Conservation (phyloP, 169 alveolate species). For the Babesia caballi region DNA sequence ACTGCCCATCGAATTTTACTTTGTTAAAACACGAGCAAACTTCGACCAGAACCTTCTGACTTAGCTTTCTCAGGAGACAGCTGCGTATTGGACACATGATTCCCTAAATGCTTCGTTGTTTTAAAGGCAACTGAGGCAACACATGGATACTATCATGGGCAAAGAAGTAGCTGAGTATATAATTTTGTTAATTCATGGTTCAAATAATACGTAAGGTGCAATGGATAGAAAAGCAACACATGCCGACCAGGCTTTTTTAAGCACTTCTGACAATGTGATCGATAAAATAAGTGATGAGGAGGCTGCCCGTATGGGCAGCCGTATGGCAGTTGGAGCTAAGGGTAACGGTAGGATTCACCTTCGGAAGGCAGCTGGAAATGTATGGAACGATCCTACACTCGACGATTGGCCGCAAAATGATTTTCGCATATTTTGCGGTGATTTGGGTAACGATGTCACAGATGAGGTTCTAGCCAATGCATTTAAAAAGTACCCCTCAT, state of each 20-base stretch:
- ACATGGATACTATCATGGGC: no score
- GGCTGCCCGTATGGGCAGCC: slow-evolving; percentile 63
- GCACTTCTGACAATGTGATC: not conserved
- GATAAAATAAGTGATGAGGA: slow-evolving; percentile 52
- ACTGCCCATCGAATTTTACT: no score
- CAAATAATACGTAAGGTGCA: not conserved
- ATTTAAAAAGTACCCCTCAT: slow-evolving; percentile 91
- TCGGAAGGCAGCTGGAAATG: slow-evolving; percentile 94
- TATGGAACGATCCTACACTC: slow-evolving; percentile 95
- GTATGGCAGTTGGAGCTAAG: slow-evolving; percentile 58
- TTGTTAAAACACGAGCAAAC: no score
- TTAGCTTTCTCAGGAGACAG: no score
- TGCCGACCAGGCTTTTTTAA: not conserved
- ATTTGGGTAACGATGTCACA: slow-evolving; percentile 96
- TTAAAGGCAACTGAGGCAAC: no score
- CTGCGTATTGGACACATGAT: no score
- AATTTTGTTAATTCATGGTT: not conserved
- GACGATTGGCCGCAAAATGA: slow-evolving; percentile 97
- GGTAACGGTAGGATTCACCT: slow-evolving; percentile 65
- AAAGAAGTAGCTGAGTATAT: not conserved
- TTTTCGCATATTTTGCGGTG: slow-evolving; percentile 95
- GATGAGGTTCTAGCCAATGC: slow-evolving; percentile 95
- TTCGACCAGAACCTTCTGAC: no score
- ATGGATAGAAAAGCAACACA: not conserved
- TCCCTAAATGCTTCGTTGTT: no score